These are phyloP conservation scores for Trametes villosa DNA, from an alignment of 768 basidiomycete genomes.

Conservation along the genomic window DNA sequence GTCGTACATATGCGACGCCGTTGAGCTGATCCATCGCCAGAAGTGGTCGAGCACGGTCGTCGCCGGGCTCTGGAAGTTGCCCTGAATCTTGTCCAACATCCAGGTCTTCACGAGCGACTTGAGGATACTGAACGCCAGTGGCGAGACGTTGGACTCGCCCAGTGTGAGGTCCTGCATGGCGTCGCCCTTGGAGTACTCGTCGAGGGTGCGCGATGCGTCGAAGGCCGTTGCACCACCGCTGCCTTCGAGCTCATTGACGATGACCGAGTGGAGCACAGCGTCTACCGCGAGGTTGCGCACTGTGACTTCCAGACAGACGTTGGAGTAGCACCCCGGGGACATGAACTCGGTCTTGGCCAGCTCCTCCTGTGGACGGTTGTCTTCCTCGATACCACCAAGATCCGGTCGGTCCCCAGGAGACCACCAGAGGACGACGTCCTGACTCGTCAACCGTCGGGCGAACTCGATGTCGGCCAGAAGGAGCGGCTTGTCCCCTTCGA, in stretches of 20 bases:
- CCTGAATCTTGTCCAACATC: constrained; percentile 84
- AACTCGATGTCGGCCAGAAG: constrained; percentile 89
- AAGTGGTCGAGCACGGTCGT: constrained; percentile 86
- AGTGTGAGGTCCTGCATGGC: constrained; percentile 71
- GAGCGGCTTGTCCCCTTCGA: constrained; percentile 90
- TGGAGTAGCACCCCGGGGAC: constrained; percentile 85
- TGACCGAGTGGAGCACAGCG: constrained; percentile 88
- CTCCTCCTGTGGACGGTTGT: constrained; percentile 76
- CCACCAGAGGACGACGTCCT: constrained; percentile 98
- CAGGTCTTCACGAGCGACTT: constrained; percentile 89
- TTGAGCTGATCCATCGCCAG: constrained; percentile 96
- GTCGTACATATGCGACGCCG: constrained; percentile 86
- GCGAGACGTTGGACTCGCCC: constrained; percentile 88
- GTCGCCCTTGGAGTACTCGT: constrained; percentile 82
- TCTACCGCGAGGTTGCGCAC: constrained; percentile 93
- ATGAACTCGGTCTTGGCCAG: constrained; percentile 84
- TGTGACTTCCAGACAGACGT: constrained; percentile 89
- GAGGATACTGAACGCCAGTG: constrained; percentile 82
- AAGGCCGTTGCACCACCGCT: constrained; percentile 93
- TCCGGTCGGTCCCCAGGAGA: constrained; percentile 88
- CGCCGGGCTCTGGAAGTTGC: constrained; percentile 67
- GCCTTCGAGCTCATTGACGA: constrained; percentile 97
- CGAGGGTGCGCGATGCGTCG: constrained; percentile 90
- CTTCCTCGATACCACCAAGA: constrained; percentile 91
- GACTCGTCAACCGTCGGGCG: constrained; percentile 81